Conservation (phyloP, 257 asterid genomes). For the Jacaranda mimosifolia region DNA sequence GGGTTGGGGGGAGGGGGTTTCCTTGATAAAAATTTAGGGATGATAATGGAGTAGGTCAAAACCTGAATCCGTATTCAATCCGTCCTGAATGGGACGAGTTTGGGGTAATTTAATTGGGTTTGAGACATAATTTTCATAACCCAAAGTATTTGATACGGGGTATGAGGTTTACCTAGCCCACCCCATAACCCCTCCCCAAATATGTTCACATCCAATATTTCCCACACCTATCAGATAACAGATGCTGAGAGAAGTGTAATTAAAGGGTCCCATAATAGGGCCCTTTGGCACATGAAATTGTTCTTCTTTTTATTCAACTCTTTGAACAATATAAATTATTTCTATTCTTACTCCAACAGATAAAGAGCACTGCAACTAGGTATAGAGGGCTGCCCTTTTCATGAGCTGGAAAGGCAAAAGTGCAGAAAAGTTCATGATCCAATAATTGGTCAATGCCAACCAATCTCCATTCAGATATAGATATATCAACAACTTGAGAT, state of each 20-base stretch:
- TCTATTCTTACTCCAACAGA: background rate
- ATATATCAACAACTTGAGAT: background rate
- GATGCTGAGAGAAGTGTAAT: background rate
- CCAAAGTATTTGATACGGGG: no score
- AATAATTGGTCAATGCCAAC: conserved; percentile 21
- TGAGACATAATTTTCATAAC: no score
- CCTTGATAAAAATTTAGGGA: no score
- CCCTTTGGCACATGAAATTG: conserved; percentile 24
- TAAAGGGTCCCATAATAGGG: conserved; percentile 27
- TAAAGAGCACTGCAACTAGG: background rate
- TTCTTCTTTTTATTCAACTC: background rate
- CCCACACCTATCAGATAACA: conserved; percentile 5
- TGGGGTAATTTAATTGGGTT: no score
- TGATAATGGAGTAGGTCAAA: no score
- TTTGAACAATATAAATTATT: background rate
- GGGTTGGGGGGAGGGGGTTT: no score
- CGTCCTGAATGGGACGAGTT: no score
- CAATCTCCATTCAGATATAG: background rate
- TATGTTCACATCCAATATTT: background rate
- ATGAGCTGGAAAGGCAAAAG: conserved; percentile 31
- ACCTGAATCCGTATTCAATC: no score
- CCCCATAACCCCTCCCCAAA: no score
- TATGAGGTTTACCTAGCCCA: no score
- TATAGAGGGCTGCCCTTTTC: conserved; percentile 2
- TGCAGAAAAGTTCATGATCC: background rate